Conservation (phyloP, 495 filamentous ascomycete species). For the Podospora pseudoanserina region DNA sequence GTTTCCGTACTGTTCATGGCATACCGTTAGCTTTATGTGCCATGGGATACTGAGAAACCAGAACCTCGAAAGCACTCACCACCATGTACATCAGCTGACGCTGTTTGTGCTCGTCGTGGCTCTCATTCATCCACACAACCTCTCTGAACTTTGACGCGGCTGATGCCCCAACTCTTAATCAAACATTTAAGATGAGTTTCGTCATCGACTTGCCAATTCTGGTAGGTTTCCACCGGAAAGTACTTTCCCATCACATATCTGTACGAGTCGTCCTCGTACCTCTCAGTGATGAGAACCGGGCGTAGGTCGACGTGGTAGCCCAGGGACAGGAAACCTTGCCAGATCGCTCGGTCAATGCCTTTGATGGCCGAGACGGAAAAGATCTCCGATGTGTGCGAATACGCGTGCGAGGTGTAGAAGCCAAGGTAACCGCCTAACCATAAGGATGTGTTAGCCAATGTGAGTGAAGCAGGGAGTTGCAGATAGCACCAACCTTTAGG, state of each 20-base stretch:
- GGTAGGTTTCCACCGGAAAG: no score
- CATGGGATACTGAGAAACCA: background rate
- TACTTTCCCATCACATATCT: no score
- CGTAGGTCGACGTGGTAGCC: no score
- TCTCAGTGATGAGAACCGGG: no score
- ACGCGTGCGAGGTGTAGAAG: conserved; percentile 12
- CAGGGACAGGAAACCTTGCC: no score
- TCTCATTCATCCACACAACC: background rate
- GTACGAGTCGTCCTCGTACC: no score
- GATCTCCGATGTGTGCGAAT: background rate
- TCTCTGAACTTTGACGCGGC: background rate
- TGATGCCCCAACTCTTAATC: background rate
- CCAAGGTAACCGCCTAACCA: conserved; percentile 11
- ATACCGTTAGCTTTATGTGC: background rate
- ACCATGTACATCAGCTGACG: background rate
- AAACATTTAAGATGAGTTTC: no score
- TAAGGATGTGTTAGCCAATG: background rate
- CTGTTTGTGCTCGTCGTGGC: background rate
- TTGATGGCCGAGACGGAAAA: conserved; percentile 7
- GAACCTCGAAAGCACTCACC: no score
- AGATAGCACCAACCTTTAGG: conserved; percentile 4
- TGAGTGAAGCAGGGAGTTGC: background rate
- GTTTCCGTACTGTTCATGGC: conserved; percentile 4
- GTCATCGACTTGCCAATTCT: no score
- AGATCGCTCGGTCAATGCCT: background rate